phyloP scores from a whole-genome alignment of 805 yeast species.

The Saturnispora kantuleensis region DNA sequence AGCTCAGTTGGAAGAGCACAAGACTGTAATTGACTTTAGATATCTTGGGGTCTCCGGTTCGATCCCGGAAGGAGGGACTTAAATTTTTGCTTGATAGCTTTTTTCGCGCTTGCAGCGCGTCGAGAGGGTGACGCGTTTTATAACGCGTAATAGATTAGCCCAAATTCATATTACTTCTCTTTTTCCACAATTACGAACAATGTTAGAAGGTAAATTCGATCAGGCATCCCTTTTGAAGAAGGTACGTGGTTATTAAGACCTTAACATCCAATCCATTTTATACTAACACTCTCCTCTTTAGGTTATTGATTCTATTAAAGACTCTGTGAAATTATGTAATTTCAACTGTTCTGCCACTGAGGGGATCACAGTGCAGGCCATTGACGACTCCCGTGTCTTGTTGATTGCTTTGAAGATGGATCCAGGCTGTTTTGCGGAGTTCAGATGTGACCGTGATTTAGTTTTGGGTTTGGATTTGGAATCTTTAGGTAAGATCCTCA shows the following conservation, averaged over 20 bases:
- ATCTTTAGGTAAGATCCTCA: slow-evolving; percentile 78
- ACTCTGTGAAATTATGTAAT: slow-evolving; percentile 90
- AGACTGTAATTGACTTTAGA: slow-evolving; percentile 14
- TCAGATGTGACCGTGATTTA: slow-evolving; percentile 90
- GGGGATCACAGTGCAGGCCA: slow-evolving; percentile 94
- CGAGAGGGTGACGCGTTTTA: no score
- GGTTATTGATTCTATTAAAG: slow-evolving; percentile 89
- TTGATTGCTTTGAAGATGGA: slow-evolving; percentile 83
- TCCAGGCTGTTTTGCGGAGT: slow-evolving; percentile 77
- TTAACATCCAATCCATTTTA: neutral
- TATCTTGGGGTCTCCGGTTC: slow-evolving; percentile 19
- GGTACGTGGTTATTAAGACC: slow-evolving; percentile 25
- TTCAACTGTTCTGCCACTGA: slow-evolving; percentile 85
- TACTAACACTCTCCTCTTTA: slow-evolving; percentile 10
- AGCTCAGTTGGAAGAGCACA: slow-evolving; percentile 20
- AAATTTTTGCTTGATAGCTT: neutral
- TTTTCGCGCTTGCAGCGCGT: neutral
- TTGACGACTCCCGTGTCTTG: slow-evolving; percentile 93
- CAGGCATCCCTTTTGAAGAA: slow-evolving; percentile 88
- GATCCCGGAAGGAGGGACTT: slow-evolving; percentile 18
- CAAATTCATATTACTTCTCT: neutral
- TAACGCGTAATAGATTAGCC: no score
- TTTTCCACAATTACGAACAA: slow-evolving; percentile 21
- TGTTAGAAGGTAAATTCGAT: slow-evolving; percentile 96
- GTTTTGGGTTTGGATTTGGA: slow-evolving; percentile 87